Evolutionary conservation across 805 yeast genomes (phyloP).

Genomic region (Metschnikowia vanudenii): DNA sequence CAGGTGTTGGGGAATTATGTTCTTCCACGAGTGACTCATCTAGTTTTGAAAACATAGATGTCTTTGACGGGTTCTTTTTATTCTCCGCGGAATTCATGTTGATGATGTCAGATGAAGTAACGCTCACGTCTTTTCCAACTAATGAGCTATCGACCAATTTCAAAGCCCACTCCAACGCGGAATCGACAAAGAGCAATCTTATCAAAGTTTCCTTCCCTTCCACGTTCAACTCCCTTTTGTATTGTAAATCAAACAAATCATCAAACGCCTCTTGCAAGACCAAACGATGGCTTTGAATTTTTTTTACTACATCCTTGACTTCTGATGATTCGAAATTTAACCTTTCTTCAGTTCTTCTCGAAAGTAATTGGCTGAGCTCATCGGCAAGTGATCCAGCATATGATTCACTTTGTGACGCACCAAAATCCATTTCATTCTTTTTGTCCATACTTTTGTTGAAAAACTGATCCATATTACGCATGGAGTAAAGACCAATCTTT

Average conservation of each 20-base stretch:
- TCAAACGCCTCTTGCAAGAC: conserved; percentile 38
- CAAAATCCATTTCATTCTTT: conserved; percentile 29
- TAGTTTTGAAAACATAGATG: no score
- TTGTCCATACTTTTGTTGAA: conserved; percentile 36
- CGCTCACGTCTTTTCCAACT: conserved; percentile 18
- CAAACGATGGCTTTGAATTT: conserved; percentile 21
- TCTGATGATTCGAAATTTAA: conserved; percentile 31
- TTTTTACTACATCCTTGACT: no score
- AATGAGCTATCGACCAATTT: conserved; percentile 40
- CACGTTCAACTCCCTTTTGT: conserved; percentile 51
- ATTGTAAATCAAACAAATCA: conserved; percentile 57
- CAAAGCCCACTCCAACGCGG: conserved; percentile 60
- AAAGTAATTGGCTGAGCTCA: conserved; percentile 29
- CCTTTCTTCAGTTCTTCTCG: conserved; percentile 31
- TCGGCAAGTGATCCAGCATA: conserved; percentile 37
- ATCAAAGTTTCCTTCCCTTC: conserved; percentile 77
- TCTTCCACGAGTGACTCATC: no score
- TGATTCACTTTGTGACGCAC: background rate
- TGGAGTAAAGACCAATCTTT: conserved; percentile 71
- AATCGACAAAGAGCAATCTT: conserved; percentile 65
- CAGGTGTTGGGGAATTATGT: conserved; percentile 6
- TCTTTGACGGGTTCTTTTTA: conserved; percentile 18
- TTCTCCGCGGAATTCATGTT: conserved; percentile 24
- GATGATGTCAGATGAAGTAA: conserved; percentile 15
- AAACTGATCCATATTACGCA: conserved; percentile 74